phyloP scores from a whole-genome alignment of 2,329 filamentous ascomycete genomes.

The Madurella mycetomatis region DNA sequence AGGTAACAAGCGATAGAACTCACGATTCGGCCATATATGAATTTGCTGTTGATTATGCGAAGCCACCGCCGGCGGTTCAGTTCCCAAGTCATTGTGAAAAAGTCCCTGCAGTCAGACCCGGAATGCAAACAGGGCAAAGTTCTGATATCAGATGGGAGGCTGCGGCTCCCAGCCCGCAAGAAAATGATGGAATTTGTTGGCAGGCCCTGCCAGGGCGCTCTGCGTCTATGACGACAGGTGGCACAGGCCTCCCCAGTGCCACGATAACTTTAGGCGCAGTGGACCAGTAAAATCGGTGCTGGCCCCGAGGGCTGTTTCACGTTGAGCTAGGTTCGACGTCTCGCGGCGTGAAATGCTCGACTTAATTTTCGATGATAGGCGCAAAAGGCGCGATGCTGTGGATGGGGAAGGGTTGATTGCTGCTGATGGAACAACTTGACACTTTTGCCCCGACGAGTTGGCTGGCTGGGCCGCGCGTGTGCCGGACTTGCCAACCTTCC shows the following conservation, averaged over 20 bases:
- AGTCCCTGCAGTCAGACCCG: background rate
- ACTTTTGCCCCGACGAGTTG: no score
- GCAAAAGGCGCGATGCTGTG: background rate
- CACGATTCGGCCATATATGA: conserved; percentile 70
- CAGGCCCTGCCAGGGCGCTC: background rate
- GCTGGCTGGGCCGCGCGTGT: no score
- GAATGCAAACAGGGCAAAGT: background rate
- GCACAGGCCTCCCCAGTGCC: conserved; percentile 4
- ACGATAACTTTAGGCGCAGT: conserved; percentile 1
- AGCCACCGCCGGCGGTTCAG: conserved; percentile 56
- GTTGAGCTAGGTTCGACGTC: background rate
- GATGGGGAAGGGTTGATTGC: background rate
- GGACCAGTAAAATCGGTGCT: background rate
- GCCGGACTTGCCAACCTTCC: no score
- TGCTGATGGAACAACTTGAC: background rate
- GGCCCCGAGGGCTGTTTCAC: conserved; percentile 4
- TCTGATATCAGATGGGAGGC: conserved; percentile 3
- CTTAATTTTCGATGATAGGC: no score
- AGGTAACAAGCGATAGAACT: conserved; percentile 33
- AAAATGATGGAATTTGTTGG: conserved; percentile 10
- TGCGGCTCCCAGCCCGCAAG: background rate
- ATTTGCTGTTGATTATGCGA: conserved; percentile 65
- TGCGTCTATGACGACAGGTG: conserved; percentile 22
- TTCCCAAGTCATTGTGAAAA: conserved; percentile 53
- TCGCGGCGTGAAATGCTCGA: background rate